Evolutionary conservation across 495 filamentous ascomycete genomes (phyloP), one percentile per base, ranked within the genome.

Genomic region (Podospora anserina): DNA sequence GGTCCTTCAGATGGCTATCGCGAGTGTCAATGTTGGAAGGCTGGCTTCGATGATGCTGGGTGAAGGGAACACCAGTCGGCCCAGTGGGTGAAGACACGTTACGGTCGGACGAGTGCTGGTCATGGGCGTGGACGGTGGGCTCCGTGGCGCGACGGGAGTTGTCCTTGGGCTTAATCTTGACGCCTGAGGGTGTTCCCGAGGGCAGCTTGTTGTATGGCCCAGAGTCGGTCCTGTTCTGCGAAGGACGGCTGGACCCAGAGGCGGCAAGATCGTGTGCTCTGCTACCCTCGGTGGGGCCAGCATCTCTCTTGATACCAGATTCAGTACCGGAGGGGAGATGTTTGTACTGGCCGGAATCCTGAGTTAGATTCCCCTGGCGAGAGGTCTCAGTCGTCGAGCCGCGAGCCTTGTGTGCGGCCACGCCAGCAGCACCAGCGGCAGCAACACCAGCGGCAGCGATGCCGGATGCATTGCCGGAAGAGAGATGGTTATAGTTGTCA

Each of bases 31-130:
- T 34, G 5, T 63, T 19, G 49, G 54, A 27, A 15, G 32, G 34
- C 13, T 49, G 65, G 39, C 15, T 56, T 18, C 58, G 30, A 59
- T 62, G 5, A 34, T 66, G 30, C 72, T 55, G 60, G 74, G 19
- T 73, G n/a, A 77, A 63, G 4, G 72, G 76, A 3, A 76, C 77
- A 4, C 75, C 70, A 1, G 71, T 78, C 16, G 76, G 75, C 0
- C 77, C 55, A 74, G 53, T 11, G 1, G 78, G 20, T 2, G 78
- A 70, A 1, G 73, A 71, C 44, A 76, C 75, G 67, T 79, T 75
- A 27, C 74, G 68, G 1, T 69, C 75, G 32, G 71, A 68, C 19
- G 70, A 70, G 49, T 68, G 68, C 18, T 69, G 70, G 19, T 71
- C 72, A 19, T 66, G 20, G 34, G 28, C 53, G 23, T 32, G 44